A percentile compares a stretch with the other conserved stretches of the same genome.
These are phyloP conservation scores for Ilyonectria mors-panacis DNA, from an alignment of 2,329 filamentous ascomycete species.

Conservation along the genomic window DNA sequence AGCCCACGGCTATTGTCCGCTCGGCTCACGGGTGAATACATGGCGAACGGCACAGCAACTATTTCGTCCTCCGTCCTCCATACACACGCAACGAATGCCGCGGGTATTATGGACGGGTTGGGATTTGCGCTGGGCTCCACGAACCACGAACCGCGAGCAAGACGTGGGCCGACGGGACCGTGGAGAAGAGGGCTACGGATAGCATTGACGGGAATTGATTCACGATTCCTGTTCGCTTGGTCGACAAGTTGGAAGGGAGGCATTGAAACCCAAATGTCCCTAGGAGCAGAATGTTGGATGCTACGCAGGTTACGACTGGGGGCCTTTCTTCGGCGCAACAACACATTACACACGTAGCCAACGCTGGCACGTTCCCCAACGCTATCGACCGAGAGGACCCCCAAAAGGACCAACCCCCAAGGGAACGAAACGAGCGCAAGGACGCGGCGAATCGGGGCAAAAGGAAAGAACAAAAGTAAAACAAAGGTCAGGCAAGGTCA, in stretches of 20 bases:
- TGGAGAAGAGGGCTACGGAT: background rate
- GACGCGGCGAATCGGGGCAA: slow-evolving; percentile 7
- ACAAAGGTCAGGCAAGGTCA: background rate
- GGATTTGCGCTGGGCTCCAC: slow-evolving; percentile 21
- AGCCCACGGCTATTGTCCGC: background rate
- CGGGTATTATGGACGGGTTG: slow-evolving; percentile 6
- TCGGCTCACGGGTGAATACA: slow-evolving; percentile 14
- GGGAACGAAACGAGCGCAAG: slow-evolving; percentile 10
- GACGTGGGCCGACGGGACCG: slow-evolving; percentile 37
- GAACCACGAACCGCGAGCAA: slow-evolving; percentile 28
- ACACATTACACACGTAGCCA: background rate
- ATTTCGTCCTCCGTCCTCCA: background rate
- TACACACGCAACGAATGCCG: background rate
- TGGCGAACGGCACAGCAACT: slow-evolving; percentile 5
- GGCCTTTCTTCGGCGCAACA: slow-evolving; percentile 20
- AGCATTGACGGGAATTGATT: slow-evolving; percentile 21
- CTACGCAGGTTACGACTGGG: background rate
- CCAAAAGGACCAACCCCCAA: background rate
- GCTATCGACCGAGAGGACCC: slow-evolving; percentile 14
- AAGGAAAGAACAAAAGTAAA: background rate
- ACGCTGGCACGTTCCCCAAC: slow-evolving; percentile 22
- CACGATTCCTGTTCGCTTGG: background rate
- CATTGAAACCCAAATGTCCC: background rate
- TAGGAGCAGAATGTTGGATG: background rate
- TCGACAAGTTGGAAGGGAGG: slow-evolving; percentile 4